phyloP scores from a whole-genome alignment of 2,329 filamentous ascomycete species.

The Pyrenophora teres region DNA sequence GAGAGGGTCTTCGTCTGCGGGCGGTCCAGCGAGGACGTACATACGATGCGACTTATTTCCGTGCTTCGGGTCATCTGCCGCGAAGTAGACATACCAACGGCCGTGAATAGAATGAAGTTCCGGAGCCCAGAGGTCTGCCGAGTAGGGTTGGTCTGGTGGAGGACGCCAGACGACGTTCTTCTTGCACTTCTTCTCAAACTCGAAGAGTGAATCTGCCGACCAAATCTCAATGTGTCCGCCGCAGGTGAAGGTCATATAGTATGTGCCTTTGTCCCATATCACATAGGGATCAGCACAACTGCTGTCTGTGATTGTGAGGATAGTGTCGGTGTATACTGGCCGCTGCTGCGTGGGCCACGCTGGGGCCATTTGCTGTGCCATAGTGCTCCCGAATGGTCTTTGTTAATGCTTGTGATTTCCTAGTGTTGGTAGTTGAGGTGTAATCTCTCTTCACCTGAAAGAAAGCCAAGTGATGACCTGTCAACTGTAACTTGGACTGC shows the following conservation, averaged over 20 bases:
- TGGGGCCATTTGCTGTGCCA: constrained; percentile 14
- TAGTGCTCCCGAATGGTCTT: neutral
- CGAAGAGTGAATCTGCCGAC: constrained; percentile 48
- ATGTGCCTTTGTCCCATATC: constrained; percentile 48
- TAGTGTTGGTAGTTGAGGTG: neutral
- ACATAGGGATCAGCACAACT: constrained; percentile 54
- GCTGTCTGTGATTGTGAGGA: constrained; percentile 49
- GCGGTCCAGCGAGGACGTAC: constrained; percentile 53
- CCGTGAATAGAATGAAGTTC: constrained; percentile 58
- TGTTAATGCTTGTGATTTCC: neutral
- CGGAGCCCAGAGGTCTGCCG: constrained; percentile 59
- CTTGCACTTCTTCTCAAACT: constrained; percentile 46
- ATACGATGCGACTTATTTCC: constrained; percentile 54
- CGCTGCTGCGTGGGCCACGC: constrained; percentile 11
- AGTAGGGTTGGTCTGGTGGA: constrained; percentile 50
- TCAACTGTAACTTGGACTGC: neutral
- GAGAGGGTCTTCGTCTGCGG: constrained; percentile 35
- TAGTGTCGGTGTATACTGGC: constrained; percentile 45
- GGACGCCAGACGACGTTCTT: constrained; percentile 52
- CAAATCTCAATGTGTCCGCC: constrained; percentile 53
- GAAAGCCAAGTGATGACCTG: neutral
- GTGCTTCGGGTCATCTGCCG: constrained; percentile 47
- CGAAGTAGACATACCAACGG: constrained; percentile 61
- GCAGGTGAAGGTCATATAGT: constrained; percentile 55
- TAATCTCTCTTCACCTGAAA: neutral